Evolutionary conservation across 306 rosid genomes (phyloP).

Genomic region (Betula pendula): DNA sequence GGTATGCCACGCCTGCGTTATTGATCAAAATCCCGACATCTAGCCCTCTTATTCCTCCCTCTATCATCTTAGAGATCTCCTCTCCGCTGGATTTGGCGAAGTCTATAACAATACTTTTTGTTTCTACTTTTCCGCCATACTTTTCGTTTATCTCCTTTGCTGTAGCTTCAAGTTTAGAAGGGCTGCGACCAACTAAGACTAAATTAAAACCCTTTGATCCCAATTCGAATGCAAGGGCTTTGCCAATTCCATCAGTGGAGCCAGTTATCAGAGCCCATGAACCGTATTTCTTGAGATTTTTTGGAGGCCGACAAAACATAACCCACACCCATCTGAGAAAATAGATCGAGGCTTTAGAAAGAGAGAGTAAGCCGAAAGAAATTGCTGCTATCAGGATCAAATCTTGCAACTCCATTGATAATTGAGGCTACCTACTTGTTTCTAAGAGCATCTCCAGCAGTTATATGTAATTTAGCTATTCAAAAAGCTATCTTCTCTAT

Average conservation of each 20-base stretch:
- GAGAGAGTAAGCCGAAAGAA: conserved; percentile 41
- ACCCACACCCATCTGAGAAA: conserved; percentile 51
- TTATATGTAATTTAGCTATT: no score
- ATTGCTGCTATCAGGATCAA: no score
- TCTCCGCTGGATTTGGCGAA: conserved; percentile 29
- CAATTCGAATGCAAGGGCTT: conserved; percentile 61
- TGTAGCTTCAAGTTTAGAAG: conserved; percentile 49
- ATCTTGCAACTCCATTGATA: no score
- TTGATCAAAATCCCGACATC: conserved; percentile 60
- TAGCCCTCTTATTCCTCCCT: background rate
- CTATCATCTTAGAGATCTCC: conserved; percentile 6
- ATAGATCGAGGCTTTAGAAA: conserved; percentile 19
- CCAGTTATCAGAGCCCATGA: conserved; percentile 86
- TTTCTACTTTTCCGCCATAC: no score
- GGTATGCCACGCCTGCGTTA: conserved; percentile 72
- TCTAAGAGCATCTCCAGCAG: no score
- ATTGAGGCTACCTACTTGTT: no score
- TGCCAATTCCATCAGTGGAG: conserved; percentile 84
- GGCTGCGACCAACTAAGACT: conserved; percentile 55
- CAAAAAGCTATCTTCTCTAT: no score
- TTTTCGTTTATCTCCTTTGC: conserved; percentile 34
- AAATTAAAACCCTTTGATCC: conserved; percentile 66
- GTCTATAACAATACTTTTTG: conserved; percentile 32
- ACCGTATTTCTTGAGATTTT: conserved; percentile 64
- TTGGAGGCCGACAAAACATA: conserved; percentile 53